Conservation (phyloP, 2,329 filamentous ascomycete species). For the Penicillium paneum region DNA sequence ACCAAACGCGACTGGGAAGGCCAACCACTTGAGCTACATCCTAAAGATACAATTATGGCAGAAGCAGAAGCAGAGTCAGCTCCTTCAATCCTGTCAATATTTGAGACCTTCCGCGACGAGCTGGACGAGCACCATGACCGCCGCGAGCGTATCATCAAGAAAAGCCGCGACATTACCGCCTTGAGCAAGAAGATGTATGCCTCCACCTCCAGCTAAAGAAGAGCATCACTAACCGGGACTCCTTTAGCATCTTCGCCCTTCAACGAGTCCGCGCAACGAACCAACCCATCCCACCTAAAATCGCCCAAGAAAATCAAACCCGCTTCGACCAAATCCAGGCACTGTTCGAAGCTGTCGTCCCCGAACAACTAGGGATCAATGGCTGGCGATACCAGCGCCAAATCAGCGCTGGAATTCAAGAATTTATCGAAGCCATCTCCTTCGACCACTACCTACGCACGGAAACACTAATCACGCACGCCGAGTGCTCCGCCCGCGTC, state of each 20-base stretch:
- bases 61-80: slow-evolving; percentile 15
- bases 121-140: slow-evolving; percentile 94
- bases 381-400: slow-evolving; percentile 76
- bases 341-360: slow-evolving; percentile 64
- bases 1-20: slow-evolving; percentile 43
- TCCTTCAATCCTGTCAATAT: slow-evolving; percentile 64
- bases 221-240: neutral
- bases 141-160: slow-evolving; percentile 84
- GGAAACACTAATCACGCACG: slow-evolving; percentile 68
- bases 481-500: slow-evolving; percentile 52
- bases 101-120: slow-evolving; percentile 79
- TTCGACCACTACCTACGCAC: slow-evolving; percentile 83
- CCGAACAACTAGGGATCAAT: slow-evolving; percentile 75
- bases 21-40: slow-evolving; percentile 18
- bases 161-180: slow-evolving; percentile 86
- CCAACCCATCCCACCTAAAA: slow-evolving; percentile 59
- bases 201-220: neutral
- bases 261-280: slow-evolving; percentile 56
- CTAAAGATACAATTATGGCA: slow-evolving; percentile 12
- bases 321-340: slow-evolving; percentile 68
- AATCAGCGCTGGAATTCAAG: slow-evolving; percentile 78
- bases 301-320: slow-evolving; percentile 66
- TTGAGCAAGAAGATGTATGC: slow-evolving; percentile 93
- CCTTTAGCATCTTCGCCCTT: slow-evolving; percentile 71
- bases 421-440: slow-evolving; percentile 87